phyloP scores from a whole-genome alignment of 2,329 filamentous ascomycete genomes.

The Aureobasidium sp. region DNA sequence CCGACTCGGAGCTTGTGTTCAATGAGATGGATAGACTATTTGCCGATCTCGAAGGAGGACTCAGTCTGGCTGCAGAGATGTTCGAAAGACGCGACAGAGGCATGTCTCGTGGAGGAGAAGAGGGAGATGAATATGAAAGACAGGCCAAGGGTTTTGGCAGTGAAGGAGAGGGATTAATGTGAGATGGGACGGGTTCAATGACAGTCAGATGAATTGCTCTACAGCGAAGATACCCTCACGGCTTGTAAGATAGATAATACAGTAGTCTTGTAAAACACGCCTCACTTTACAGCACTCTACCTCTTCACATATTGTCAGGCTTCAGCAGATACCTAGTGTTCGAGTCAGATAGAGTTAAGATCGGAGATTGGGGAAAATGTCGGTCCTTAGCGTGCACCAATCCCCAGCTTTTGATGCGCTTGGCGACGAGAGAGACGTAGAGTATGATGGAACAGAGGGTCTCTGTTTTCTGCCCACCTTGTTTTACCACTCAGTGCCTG shows the following conservation, averaged over 20 bases:
- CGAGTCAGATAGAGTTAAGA: neutral
- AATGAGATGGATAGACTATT: conserved; percentile 25
- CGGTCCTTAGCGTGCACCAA: neutral
- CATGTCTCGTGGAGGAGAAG: neutral
- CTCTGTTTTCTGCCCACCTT: conserved; percentile 7
- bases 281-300: neutral
- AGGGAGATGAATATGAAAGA: neutral
- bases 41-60: conserved; percentile 19
- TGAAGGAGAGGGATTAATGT: conserved; percentile 9
- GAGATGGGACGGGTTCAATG: neutral
- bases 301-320: neutral
- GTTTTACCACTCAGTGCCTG: neutral
- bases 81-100: conserved; percentile 6
- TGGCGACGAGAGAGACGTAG: neutral
- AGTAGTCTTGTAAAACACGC: neutral
- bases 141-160: conserved; percentile 2
- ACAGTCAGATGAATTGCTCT: neutral
- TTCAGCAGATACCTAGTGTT: neutral
- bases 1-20: conserved; percentile 22
- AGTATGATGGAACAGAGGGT: conserved; percentile 7
- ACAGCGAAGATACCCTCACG: conserved; percentile 6
- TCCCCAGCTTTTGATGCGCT: neutral
- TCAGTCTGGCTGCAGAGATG: conserved; percentile 10
- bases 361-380: neutral
- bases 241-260: neutral